A percentile compares a stretch with the other conserved stretches of the same genome.
Evolutionary conservation across 2,329 filamentous ascomycete species (phyloP).

Genomic region (Cytospora mali): DNA sequence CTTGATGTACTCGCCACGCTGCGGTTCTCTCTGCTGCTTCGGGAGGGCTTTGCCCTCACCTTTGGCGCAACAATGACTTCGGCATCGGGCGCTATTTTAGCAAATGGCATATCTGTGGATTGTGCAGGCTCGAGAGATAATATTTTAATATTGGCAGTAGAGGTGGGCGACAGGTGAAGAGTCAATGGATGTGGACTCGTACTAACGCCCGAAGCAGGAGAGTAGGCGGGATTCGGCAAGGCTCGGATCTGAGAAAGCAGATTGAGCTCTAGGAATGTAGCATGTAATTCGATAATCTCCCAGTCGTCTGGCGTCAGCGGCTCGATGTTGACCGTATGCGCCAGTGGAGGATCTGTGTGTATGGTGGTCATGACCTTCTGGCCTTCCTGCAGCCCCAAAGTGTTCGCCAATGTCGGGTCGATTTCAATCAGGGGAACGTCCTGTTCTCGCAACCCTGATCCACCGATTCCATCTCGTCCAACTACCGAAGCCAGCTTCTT

Average conservation of each 20-base stretch:
- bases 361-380: slow-evolving; percentile 73
- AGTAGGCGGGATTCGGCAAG: slow-evolving; percentile 80
- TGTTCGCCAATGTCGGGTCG: slow-evolving; percentile 79
- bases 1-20: slow-evolving; percentile 81
- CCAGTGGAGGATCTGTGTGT: slow-evolving; percentile 87
- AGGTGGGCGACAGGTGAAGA: slow-evolving; percentile 91
- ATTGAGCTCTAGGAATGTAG: slow-evolving; percentile 92
- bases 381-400: slow-evolving; percentile 77
- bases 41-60: slow-evolving; percentile 70
- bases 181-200: slow-evolving; percentile 77
- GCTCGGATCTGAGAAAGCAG: slow-evolving; percentile 91
- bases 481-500: slow-evolving; percentile 74
- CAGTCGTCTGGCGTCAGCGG: slow-evolving; percentile 93
- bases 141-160: slow-evolving; percentile 88
- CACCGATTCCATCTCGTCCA: slow-evolving; percentile 70
- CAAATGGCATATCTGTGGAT: slow-evolving; percentile 72
- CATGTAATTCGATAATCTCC: slow-evolving; percentile 98
- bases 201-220: slow-evolving; percentile 50
- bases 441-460: slow-evolving; percentile 66
- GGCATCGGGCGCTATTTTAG: slow-evolving; percentile 89
- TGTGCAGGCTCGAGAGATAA: slow-evolving; percentile 79
- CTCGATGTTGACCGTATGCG: slow-evolving; percentile 95
- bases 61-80: slow-evolving; percentile 98
- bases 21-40: slow-evolving; percentile 70
- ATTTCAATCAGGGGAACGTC: slow-evolving; percentile 81